A percentile compares a stretch with the other conserved stretches of the same genome.
These are phyloP conservation scores for Acacia confusa DNA, from an alignment of 306 rosid genomes.

Conservation along the genomic window DNA sequence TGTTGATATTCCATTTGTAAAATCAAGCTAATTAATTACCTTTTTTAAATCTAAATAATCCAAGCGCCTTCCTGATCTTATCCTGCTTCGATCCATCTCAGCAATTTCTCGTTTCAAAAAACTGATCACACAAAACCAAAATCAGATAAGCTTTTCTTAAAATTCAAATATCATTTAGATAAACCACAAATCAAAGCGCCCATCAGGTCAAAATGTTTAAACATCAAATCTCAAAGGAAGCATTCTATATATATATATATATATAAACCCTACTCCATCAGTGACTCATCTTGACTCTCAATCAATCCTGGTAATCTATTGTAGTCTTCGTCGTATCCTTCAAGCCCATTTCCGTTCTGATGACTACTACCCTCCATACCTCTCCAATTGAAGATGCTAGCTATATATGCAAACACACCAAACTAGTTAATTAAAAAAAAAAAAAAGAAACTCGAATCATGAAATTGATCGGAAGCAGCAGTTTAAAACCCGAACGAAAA, in stretches of 20 bases:
- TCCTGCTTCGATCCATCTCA: background rate
- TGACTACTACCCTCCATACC: background rate
- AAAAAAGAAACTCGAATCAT: background rate
- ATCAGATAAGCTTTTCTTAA: background rate
- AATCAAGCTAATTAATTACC: conserved; percentile 15
- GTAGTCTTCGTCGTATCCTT: background rate
- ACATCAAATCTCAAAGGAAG: background rate
- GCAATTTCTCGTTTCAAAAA: background rate
- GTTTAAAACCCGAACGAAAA: background rate
- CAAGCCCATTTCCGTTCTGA: background rate
- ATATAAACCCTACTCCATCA: background rate
- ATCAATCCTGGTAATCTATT: background rate
- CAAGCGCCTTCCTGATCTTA: background rate
- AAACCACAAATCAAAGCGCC: background rate
- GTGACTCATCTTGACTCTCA: background rate
- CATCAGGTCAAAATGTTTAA: background rate
- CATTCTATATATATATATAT: background rate
- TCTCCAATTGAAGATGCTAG: background rate
- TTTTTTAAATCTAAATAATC: background rate
- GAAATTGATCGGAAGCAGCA: too few relatives aligned
- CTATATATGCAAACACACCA: background rate
- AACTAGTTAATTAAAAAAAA: background rate
- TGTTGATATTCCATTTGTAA: background rate
- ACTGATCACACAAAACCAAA: conserved; percentile 18
- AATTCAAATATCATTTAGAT: background rate